A percentile compares a stretch with the other conserved stretches of the same genome.
Conservation (phyloP, 2,329 filamentous ascomycete genomes). For the Botrytis fragariae region DNA sequence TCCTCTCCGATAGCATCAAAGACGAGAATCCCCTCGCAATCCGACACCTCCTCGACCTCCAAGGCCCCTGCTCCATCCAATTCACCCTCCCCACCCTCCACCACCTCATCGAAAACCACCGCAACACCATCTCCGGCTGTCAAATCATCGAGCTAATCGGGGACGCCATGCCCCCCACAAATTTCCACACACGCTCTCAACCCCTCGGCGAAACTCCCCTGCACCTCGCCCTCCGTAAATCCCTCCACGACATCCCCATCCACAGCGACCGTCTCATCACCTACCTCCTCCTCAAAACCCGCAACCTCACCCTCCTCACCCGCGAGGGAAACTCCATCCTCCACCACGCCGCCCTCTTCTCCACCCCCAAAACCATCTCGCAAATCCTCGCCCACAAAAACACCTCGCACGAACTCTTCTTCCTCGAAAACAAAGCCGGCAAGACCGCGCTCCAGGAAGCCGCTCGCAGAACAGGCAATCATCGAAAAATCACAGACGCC, state of each 20-base stretch:
- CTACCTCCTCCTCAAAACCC: slow-evolving; percentile 3
- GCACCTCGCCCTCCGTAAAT: slow-evolving; percentile 5
- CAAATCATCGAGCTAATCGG: background rate
- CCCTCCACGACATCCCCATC: background rate
- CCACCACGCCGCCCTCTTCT: slow-evolving; percentile 3
- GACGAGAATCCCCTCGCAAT: background rate
- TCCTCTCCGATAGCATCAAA: slow-evolving; percentile 6
- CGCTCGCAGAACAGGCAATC: background rate
- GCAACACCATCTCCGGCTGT: background rate
- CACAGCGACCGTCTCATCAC: background rate
- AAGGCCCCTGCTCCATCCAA: background rate
- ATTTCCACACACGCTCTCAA: background rate
- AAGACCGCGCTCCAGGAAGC: slow-evolving; percentile 12
- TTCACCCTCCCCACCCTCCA: slow-evolving; percentile 10
- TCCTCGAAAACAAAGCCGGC: background rate
- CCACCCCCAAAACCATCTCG: background rate
- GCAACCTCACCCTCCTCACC: background rate
- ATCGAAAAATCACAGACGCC: background rate
- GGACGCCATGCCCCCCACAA: background rate
- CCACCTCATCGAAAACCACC: slow-evolving; percentile 2
- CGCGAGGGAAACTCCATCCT: slow-evolving; percentile 5
- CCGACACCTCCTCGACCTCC: background rate
- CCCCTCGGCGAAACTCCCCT: slow-evolving; percentile 4
- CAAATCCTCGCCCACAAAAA: background rate
- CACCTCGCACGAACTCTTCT: background rate